phyloP scores from a whole-genome alignment of 208 protist species.

The Leishmania tropica region DNA sequence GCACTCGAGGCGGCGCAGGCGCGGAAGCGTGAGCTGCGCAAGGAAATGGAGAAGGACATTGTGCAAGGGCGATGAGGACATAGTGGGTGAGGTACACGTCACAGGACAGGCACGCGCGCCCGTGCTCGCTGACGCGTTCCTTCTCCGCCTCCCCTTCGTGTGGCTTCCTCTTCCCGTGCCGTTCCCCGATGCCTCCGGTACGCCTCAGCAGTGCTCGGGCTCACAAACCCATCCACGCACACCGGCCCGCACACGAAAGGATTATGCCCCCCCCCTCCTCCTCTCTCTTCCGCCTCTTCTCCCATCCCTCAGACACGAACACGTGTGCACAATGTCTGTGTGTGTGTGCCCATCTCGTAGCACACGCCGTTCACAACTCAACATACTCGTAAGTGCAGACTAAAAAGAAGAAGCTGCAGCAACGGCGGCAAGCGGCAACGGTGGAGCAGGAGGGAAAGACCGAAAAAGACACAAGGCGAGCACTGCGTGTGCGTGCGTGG shows the following conservation, averaged over 20 bases:
- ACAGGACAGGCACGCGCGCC: background rate
- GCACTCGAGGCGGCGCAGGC: slow-evolving; percentile 70
- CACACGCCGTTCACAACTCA: background rate
- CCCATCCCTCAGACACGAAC: background rate
- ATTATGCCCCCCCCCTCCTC: background rate
- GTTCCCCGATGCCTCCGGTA: background rate
- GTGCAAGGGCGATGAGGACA: slow-evolving; percentile 24
- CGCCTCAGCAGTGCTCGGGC: background rate
- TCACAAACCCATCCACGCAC: background rate
- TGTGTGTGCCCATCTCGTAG: background rate
- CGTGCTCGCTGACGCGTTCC: background rate
- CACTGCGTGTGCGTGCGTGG: background rate
- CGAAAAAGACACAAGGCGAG: background rate
- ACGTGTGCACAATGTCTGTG: background rate
- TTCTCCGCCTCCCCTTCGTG: background rate
- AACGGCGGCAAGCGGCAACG: background rate
- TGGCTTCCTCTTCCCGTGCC: background rate
- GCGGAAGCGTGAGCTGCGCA: slow-evolving; percentile 41
- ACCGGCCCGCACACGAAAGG: background rate
- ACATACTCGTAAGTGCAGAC: background rate
- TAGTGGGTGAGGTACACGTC: background rate
- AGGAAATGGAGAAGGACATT: slow-evolving; percentile 84
- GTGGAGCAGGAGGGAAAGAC: background rate
- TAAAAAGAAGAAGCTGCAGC: background rate
- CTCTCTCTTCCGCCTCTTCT: background rate